Evolutionary conservation across 352 stramenopile genomes (phyloP).

Genomic region (Pythium oligandrum): DNA sequence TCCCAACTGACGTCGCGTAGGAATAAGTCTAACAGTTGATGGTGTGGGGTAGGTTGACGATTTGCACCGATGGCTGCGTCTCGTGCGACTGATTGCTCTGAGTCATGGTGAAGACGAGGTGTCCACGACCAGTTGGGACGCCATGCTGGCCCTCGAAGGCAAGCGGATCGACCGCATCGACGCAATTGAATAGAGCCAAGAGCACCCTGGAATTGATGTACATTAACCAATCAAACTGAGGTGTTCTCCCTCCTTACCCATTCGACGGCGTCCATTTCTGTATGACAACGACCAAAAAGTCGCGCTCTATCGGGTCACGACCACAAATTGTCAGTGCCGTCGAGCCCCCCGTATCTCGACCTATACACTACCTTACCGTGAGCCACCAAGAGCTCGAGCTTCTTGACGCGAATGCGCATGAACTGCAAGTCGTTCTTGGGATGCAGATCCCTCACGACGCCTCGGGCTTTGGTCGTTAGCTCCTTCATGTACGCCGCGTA

Average conservation of each 20-base stretch:
- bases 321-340: background rate
- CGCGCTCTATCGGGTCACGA: slow-evolving; percentile 49
- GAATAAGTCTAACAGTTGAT: no score
- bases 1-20: no score
- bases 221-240: no score
- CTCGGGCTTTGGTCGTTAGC: slow-evolving; percentile 86
- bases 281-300: slow-evolving; percentile 94
- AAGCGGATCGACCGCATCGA: slow-evolving; percentile 31
- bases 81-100: slow-evolving; percentile 65
- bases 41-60: slow-evolving; percentile 45
- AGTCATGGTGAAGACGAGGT: slow-evolving; percentile 55
- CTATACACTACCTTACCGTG: slow-evolving; percentile 48
- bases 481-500: slow-evolving; percentile 91
- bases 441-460: slow-evolving; percentile 93
- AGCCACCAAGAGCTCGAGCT: slow-evolving; percentile 91
- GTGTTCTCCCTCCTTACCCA: background rate
- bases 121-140: slow-evolving; percentile 40
- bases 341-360: background rate
- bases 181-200: background rate
- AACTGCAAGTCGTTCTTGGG: slow-evolving; percentile 94
- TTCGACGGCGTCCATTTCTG: slow-evolving; percentile 85
- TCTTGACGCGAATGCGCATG: slow-evolving; percentile 90
- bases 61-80: slow-evolving; percentile 68
- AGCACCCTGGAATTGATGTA: no score
- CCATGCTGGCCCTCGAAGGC: slow-evolving; percentile 54